Percentiles rank a stretch among this genome's conserved stretches.
Evolutionary conservation across 2,329 filamentous ascomycete species (phyloP).

Genomic region (Phyllosticta capitalensis): DNA sequence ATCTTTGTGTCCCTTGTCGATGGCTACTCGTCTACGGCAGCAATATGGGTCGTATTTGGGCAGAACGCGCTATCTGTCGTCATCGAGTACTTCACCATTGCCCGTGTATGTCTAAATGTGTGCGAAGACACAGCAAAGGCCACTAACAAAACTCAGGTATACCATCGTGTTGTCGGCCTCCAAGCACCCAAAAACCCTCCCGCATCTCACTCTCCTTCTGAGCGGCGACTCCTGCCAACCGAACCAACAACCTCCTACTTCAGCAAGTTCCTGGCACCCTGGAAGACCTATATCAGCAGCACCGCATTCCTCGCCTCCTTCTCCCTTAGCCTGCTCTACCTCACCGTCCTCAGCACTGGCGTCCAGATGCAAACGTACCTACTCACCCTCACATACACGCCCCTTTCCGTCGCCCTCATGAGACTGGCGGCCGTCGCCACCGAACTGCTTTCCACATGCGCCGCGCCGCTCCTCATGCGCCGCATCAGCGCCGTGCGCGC

Average conservation of each 20-base stretch:
- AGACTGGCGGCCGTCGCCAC: conserved; percentile 45
- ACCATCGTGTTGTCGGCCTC: not conserved
- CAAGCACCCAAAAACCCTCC: not conserved
- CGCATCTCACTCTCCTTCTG: not conserved
- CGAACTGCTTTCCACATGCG: conserved; percentile 53
- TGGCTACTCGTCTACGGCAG: conserved; percentile 37
- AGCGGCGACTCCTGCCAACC: not conserved
- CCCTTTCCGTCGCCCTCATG: conserved; percentile 44
- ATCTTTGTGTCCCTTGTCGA: conserved; percentile 43
- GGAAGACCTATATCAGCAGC: conserved; percentile 28
- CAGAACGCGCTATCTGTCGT: conserved; percentile 42
- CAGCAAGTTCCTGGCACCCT: not conserved
- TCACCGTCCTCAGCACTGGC: conserved; percentile 36
- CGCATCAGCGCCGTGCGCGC: conserved; percentile 45
- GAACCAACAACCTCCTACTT: not conserved
- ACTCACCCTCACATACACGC: conserved; percentile 43
- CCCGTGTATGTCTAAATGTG: conserved; percentile 26
- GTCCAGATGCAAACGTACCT: conserved; percentile 59
- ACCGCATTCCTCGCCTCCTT: conserved; percentile 52
- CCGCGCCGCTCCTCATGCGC: conserved; percentile 47
- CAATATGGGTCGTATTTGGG: conserved; percentile 40
- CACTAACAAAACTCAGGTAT: conserved; percentile 35
- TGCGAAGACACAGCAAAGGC: conserved; percentile 36
- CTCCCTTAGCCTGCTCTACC: conserved; percentile 49
- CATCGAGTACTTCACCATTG: conserved; percentile 46